Evolutionary conservation across 371 early-diverging fungal species (phyloP).

Genomic region (Rhizomucor pusillus): DNA sequence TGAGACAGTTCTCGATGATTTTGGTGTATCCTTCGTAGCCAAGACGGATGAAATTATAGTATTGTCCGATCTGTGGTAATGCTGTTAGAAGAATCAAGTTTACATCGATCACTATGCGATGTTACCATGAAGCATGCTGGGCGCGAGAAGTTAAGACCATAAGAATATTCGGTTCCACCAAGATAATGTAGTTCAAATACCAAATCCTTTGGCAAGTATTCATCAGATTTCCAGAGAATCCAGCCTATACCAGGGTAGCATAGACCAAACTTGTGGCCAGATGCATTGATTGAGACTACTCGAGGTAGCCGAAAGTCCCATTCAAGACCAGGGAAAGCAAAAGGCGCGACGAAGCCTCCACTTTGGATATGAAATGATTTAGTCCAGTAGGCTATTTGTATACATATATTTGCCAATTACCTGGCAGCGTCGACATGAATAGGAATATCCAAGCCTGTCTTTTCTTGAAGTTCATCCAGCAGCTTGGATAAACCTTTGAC

Average conservation of each 20-base stretch:
- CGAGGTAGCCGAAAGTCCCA: conserved; percentile 68
- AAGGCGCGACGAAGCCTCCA: conserved; percentile 76
- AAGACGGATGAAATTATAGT: conserved; percentile 73
- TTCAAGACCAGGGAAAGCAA: conserved; percentile 57
- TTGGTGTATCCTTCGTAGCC: conserved; percentile 62
- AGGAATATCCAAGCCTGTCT: conserved; percentile 55
- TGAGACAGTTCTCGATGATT: conserved; percentile 50
- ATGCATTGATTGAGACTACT: conserved; percentile 63
- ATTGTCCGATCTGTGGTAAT: conserved; percentile 52
- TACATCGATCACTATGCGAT: not conserved
- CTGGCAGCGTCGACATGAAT: conserved; percentile 75
- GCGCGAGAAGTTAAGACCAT: conserved; percentile 70
- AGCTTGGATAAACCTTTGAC: conserved; percentile 54
- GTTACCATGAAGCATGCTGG: conserved; percentile 56
- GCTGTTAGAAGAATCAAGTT: too few species aligned
- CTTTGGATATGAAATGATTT: conserved; percentile 6
- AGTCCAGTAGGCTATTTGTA: not conserved
- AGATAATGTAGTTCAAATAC: conserved; percentile 70
- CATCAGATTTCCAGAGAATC: conserved; percentile 62
- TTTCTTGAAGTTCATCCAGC: conserved; percentile 49
- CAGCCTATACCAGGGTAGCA: conserved; percentile 71
- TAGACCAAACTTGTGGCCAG: conserved; percentile 73
- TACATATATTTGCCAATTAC: conserved; percentile 10
- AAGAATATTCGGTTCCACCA: conserved; percentile 57
- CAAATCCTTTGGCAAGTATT: conserved; percentile 63